These are phyloP conservation scores for Phytopythium vexans DNA, from an alignment of 352 stramenopile species.

Conservation along the genomic window DNA sequence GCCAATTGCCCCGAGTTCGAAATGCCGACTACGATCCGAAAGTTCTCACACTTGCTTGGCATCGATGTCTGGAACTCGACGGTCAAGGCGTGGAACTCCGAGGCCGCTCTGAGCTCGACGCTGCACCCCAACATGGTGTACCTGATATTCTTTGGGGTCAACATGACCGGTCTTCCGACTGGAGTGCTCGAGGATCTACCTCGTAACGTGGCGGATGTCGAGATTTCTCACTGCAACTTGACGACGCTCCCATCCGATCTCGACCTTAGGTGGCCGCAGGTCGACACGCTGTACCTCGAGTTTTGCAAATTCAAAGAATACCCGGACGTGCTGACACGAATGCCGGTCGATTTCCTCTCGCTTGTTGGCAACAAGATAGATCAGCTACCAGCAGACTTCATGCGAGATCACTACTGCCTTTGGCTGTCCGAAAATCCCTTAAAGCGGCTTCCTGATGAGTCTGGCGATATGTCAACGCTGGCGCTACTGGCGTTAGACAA, in stretches of 20 bases:
- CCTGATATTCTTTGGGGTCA: slow-evolving; percentile 10
- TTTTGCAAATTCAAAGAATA: slow-evolving; percentile 7
- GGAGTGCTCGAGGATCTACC: slow-evolving; percentile 12
- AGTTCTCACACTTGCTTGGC: slow-evolving; percentile 12
- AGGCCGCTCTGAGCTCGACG: slow-evolving; percentile 5
- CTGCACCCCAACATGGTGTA: slow-evolving; percentile 17
- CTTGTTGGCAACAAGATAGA: slow-evolving; percentile 13
- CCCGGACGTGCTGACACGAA: slow-evolving; percentile 1
- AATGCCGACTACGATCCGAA: slow-evolving; percentile 9
- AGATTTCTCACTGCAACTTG: slow-evolving; percentile 17
- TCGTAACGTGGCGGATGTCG: slow-evolving; percentile 10
- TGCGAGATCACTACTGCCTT: slow-evolving; percentile 2
- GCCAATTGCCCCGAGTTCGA: slow-evolving; percentile 14
- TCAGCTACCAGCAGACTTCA: background rate
- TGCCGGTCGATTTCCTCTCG: slow-evolving; percentile 10
- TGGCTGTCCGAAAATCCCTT: slow-evolving; percentile 15
- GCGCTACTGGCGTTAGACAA: slow-evolving; percentile 11
- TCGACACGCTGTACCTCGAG: slow-evolving; percentile 18
- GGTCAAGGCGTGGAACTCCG: slow-evolving; percentile 9
- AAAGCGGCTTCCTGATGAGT: slow-evolving; percentile 4
- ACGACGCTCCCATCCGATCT: slow-evolving; percentile 13
- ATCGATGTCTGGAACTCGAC: slow-evolving; percentile 24
- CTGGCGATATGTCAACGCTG: background rate
- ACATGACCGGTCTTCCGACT: slow-evolving; percentile 10
- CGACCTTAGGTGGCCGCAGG: slow-evolving; percentile 9